Base-by-base conservation (phyloP, 805 yeast genomes). In the Kluyveromyces nonfermentans region DNA sequence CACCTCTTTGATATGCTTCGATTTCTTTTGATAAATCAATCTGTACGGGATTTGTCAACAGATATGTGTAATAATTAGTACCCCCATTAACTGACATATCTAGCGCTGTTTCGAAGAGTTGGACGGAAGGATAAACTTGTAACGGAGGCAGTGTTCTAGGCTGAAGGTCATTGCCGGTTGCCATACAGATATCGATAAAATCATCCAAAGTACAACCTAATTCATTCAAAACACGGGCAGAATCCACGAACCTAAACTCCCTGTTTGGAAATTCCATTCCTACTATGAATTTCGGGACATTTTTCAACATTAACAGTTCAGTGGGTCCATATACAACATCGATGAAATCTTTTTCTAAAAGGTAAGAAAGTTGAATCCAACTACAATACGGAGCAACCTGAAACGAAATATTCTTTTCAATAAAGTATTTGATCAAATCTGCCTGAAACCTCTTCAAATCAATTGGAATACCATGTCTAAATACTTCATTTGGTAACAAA, bases 291-390 rank as follows among this genome's bases (percentile, higher is more conserved):
- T 77, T 82, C 45, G 85, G 93, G 21, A 83, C 72, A 19, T 75
- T 73, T 5, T 64, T 65, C 37, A 77, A 61, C 58, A 90, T 67
- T 36, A 89, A 65, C 33, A 80, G 71, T 54, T 93, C 97, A 1
- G 88, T 81, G 7, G 96, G 81, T 1, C 95, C 96, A 62, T 79
- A 85, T 32, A 89, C 77, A 5, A 83, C 79, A 60, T 89, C 88
- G 41, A 90, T 74, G 37, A 70, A 64, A 0, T 68, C 70, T 40
- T 68, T 69, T 37, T 73, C 73, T 48, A 73, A 71, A 53, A 90
- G 65, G 55, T 86, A 87, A 6, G 84, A 77, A 53, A 93, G 69
- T 63, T 90, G 96, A 34, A 80, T 74, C 65, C 87, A 79, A 0
- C 96, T 78, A 36, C 79, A 72, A 57, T 79, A 88, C 5, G 97